Conservation (phyloP, 2,329 filamentous ascomycete genomes). For the Pyricularia grisea region DNA sequence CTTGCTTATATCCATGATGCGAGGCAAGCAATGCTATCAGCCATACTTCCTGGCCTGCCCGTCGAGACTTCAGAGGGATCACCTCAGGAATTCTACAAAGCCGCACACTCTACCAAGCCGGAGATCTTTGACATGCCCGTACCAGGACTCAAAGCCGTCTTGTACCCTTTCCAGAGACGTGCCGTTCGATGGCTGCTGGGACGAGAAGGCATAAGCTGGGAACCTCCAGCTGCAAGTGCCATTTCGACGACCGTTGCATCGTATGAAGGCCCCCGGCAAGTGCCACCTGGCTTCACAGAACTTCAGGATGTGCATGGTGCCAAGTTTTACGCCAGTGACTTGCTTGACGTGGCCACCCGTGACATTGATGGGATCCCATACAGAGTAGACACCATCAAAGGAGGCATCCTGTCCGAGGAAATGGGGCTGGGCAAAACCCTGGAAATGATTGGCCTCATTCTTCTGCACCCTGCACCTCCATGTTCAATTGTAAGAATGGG, state of each 20-base stretch:
- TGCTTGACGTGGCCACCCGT: constrained; percentile 49
- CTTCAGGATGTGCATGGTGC: constrained; percentile 34
- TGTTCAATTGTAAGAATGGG: constrained; percentile 19
- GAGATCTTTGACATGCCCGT: constrained; percentile 31
- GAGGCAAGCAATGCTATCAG: neutral
- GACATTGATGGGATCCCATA: constrained; percentile 35
- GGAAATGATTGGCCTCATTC: constrained; percentile 63
- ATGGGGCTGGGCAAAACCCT: constrained; percentile 80
- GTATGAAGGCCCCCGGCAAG: constrained; percentile 8
- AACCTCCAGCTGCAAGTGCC: constrained; percentile 8
- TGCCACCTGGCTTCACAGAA: constrained; percentile 33
- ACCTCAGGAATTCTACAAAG: constrained; percentile 57
- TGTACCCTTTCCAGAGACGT: constrained; percentile 66
- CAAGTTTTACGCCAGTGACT: constrained; percentile 36
- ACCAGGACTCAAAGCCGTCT: constrained; percentile 32
- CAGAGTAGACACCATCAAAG: constrained; percentile 31
- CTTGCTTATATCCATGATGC: constrained; percentile 3
- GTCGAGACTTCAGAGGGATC: constrained; percentile 21
- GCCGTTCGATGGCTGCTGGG: constrained; percentile 61
- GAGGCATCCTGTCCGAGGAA: constrained; percentile 67
- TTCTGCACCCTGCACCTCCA: constrained; percentile 42
- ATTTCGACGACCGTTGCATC: constrained; percentile 15
- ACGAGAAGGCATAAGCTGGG: constrained; percentile 53
- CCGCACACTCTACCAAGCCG: constrained; percentile 51
- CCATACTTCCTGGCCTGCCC: neutral